Evolutionary conservation across 78 protist genomes (phyloP).

Genomic region (Pigoraptor vietnamica): DNA sequence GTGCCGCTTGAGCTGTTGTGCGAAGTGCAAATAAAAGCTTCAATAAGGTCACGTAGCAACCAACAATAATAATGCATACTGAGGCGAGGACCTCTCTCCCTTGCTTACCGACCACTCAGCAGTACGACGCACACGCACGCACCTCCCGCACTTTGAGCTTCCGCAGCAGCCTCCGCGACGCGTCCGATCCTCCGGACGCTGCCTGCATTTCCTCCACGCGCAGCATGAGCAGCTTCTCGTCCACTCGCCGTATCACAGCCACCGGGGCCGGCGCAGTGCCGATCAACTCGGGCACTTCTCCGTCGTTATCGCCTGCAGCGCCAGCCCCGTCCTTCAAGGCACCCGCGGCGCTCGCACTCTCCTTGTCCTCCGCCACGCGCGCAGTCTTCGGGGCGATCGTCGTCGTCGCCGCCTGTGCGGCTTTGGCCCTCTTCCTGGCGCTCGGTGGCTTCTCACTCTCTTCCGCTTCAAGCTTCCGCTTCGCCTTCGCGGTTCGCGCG

Average conservation of each 20-base stretch:
- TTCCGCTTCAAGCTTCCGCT: neutral
- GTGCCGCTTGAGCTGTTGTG: neutral
- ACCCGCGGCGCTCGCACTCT: neutral
- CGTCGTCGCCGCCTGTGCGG: neutral
- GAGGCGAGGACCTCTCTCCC: neutral
- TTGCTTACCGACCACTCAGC: no score
- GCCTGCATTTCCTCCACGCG: neutral
- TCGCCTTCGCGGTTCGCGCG: no score
- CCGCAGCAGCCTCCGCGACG: neutral
- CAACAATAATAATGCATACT: neutral
- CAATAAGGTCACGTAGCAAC: neutral
- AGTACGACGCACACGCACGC: no score
- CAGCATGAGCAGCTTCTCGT: neutral
- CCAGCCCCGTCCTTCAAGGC: neutral
- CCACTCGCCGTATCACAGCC: neutral
- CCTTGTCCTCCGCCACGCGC: neutral
- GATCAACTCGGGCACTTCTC: neutral
- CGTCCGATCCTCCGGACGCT: neutral
- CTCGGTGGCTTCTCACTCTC: neutral
- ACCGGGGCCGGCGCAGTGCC: neutral
- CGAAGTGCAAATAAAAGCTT: neutral
- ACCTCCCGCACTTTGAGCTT: neutral
- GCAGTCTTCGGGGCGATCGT: no score
- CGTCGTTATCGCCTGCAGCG: neutral
- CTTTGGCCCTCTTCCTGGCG: neutral